Evolutionary conservation across 805 yeast genomes (phyloP), one percentile per base, ranked within the genome.

Genomic region (Candida boleticola): DNA sequence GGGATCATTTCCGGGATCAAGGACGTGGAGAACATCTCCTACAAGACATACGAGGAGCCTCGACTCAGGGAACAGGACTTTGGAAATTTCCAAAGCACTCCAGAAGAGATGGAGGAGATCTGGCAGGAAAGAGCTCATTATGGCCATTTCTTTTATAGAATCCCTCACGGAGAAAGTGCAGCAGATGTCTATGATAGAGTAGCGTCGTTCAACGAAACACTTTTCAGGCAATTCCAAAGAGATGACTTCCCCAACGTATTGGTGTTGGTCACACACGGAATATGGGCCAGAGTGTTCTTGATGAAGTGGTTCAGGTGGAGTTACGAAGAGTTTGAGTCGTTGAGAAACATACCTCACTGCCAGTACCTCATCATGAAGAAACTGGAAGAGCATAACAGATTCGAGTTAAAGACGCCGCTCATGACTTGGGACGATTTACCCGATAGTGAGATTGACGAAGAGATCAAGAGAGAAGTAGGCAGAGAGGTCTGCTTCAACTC

Each of bases 241-340:
- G 82, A 76, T 14, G 73, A 78, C 51, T 86, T 87, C 57, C 89
- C 97, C n/a, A 78, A 79, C 45, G 84, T 89, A 16, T 73, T 89
- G 30, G 89, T 90, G 2, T 65, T 90, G 32, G 96, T 90, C 31
- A 85, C 96, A 3, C 97, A 90, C 60, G 97, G 97, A 7, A 87
- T 90, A 13, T 89, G 95, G 92, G 85, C 95, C 3, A 71, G 97
- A 31, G 97, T 90, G 6, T 90, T 90, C 53, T 62, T 90, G 33
- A 89, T 89, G 89, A 86, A 89, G 54, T 90, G 97, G 97, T 90
- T 81, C 59, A 71, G 96, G 44, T 90, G 97, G 97, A 76, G 85
- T 1, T 92, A 85, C 56, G 97, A 89, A 58, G 81, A 83, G 57
- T 90, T 89, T 62, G 97, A 90, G 63, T 74, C 83, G 36, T 72